Conservation (phyloP, 768 basidiomycete species). For the Termitomyces sp. region DNA sequence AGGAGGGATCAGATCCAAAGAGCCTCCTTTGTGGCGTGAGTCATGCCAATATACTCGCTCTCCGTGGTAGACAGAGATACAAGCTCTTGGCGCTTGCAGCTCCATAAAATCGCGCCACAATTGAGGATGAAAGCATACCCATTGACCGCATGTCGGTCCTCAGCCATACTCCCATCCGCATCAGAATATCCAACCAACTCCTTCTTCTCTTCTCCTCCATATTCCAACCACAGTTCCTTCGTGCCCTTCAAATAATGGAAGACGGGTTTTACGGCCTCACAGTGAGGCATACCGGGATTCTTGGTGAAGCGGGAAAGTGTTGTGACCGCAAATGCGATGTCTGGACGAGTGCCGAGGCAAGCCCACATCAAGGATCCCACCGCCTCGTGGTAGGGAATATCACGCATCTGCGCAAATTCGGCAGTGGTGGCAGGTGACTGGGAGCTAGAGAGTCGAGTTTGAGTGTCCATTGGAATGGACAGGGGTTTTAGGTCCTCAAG, state of each 20-base stretch:
- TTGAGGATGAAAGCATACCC: too few relatives aligned
- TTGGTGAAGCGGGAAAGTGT: background rate
- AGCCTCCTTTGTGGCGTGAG: background rate
- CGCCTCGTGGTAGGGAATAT: constrained; percentile 4
- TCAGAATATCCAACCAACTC: too few relatives aligned
- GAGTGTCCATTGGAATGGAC: constrained; percentile 8
- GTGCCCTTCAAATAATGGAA: too few relatives aligned
- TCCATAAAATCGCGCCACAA: too few relatives aligned
- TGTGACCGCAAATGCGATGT: constrained; percentile 18
- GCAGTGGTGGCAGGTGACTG: constrained; percentile 9
- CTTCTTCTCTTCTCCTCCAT: background rate
- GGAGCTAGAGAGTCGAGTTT: constrained; percentile 3
- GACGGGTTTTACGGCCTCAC: too few relatives aligned
- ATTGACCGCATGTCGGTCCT: too few relatives aligned
- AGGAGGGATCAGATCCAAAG: constrained; percentile 29
- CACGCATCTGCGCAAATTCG: background rate
- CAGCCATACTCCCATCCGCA: too few relatives aligned
- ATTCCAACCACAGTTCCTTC: background rate
- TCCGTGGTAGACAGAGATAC: too few relatives aligned
- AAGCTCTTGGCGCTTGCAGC: too few relatives aligned
- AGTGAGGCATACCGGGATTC: background rate
- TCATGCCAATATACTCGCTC: too few relatives aligned
- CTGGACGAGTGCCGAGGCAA: constrained; percentile 13
- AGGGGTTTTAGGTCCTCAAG: background rate
- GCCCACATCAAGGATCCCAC: constrained; percentile 6